phyloP scores from a whole-genome alignment of 495 filamentous ascomycete species.

The Trichoderma orchidacearum region DNA sequence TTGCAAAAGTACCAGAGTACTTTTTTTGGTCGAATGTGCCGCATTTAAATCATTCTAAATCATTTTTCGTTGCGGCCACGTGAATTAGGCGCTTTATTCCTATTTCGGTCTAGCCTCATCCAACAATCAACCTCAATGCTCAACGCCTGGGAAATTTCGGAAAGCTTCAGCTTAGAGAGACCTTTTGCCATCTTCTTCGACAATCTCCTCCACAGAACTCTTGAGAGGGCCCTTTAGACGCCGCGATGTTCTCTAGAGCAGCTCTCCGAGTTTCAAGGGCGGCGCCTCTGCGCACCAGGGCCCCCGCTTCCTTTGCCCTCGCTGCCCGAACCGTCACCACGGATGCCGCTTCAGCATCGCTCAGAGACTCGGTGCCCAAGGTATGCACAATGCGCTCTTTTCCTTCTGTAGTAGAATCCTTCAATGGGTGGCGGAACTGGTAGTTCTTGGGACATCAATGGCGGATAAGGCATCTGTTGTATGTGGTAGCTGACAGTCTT shows the following conservation, averaged over 20 bases:
- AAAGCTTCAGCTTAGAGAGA: not conserved
- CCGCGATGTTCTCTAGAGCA: conserved; percentile 4
- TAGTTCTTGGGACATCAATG: not conserved
- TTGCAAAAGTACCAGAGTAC: too few species aligned
- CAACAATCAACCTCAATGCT: conserved; percentile 1
- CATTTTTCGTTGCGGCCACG: too few species aligned
- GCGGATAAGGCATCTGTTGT: not conserved
- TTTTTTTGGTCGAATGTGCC: too few species aligned
- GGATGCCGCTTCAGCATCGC: conserved; percentile 4
- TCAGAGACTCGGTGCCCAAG: conserved; percentile 2
- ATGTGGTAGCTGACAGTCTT: not conserved
- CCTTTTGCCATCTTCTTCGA: not conserved
- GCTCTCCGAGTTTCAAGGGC: conserved; percentile 1
- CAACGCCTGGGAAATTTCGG: conserved; percentile 4
- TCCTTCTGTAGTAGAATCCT: not conserved
- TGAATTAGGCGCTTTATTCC: not conserved
- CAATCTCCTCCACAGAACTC: not conserved
- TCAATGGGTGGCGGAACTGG: not conserved
- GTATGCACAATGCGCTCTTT: conserved; percentile 4
- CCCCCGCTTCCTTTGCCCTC: not conserved
- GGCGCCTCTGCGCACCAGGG: not conserved
- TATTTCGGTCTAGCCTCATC: not conserved
- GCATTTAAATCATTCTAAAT: too few species aligned
- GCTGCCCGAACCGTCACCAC: conserved; percentile 4
- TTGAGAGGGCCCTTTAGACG: not conserved